Evolutionary conservation across 1,139 yeast genomes (phyloP).

Genomic region (Protomyces lactucae-debilis): DNA sequence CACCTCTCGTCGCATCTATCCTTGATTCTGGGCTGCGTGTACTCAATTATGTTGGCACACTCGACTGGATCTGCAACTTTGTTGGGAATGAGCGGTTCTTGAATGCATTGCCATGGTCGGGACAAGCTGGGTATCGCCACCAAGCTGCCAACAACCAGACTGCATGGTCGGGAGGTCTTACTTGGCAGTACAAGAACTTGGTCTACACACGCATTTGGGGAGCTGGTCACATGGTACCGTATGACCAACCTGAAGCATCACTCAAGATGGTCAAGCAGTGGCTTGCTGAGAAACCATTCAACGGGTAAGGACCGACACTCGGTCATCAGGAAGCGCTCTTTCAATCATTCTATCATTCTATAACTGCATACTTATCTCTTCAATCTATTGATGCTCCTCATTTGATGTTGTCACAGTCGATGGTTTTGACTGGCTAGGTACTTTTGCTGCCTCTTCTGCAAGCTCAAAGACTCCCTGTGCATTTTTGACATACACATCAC

Average conservation of each 20-base stretch:
- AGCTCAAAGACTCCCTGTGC: conserved; percentile 38
- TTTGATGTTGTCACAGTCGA: not conserved
- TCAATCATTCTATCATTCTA: no score
- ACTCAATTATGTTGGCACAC: conserved; percentile 80
- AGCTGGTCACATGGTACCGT: conserved; percentile 70
- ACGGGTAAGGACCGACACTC: not conserved
- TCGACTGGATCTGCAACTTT: conserved; percentile 88
- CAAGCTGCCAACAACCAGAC: conserved; percentile 41
- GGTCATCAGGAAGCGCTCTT: no score
- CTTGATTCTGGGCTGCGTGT: conserved; percentile 57
- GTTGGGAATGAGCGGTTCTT: conserved; percentile 81
- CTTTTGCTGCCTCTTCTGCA: conserved; percentile 10
- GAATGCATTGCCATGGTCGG: conserved; percentile 57
- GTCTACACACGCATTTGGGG: conserved; percentile 60
- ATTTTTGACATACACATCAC: conserved; percentile 45
- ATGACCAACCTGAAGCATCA: conserved; percentile 69
- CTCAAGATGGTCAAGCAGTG: conserved; percentile 75
- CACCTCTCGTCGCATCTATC: conserved; percentile 34
- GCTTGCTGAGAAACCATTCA: conserved; percentile 37
- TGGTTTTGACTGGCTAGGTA: not conserved
- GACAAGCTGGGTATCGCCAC: conserved; percentile 40
- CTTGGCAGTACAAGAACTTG: conserved; percentile 46
- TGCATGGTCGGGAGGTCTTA: conserved; percentile 39
- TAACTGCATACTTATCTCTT: no score
- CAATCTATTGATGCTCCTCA: not conserved